phyloP scores from a whole-genome alignment of 225 moss, liverwort and hornwort species.

The Lunularia cruciata region DNA sequence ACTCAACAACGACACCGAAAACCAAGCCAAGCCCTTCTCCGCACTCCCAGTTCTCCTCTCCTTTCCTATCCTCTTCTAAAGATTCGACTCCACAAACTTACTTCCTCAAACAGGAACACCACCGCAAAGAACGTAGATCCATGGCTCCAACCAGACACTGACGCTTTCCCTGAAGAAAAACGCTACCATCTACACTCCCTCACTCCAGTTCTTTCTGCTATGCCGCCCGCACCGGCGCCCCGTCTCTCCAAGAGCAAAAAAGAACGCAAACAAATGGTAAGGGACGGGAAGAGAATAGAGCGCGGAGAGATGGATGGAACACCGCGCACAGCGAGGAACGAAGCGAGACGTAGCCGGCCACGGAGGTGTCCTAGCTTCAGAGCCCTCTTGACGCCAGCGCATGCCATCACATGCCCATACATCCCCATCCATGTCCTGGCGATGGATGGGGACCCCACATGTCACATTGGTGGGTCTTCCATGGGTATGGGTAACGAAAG shows the following conservation, averaged over 20 bases:
- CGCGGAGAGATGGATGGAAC: neutral
- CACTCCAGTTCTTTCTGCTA: conserved; percentile 4
- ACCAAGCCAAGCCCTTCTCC: too few relatives aligned
- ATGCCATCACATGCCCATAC: conserved; percentile 8
- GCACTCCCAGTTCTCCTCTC: too few relatives aligned
- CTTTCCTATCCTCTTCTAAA: too few relatives aligned
- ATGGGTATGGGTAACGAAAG: conserved; percentile 14
- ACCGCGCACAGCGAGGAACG: too few relatives aligned
- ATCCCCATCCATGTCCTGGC: neutral
- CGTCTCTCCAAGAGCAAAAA: neutral
- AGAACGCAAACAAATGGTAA: neutral
- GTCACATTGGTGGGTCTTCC: neutral
- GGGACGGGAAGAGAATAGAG: neutral
- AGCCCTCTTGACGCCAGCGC: conserved; percentile 18
- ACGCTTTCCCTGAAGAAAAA: neutral
- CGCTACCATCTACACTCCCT: too few relatives aligned
- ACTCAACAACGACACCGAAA: neutral
- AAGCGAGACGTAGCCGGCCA: too few relatives aligned
- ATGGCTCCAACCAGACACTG: neutral
- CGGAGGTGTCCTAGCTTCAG: conserved; percentile 13
- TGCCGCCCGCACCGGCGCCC: neutral
- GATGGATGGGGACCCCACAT: conserved; percentile 1
- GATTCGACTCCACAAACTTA: neutral
- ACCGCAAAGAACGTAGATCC: neutral
- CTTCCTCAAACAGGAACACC: neutral